These are phyloP conservation scores for Talaromyces albobiverticillius DNA, from an alignment of 2,329 filamentous ascomycete genomes.

Conservation along the genomic window DNA sequence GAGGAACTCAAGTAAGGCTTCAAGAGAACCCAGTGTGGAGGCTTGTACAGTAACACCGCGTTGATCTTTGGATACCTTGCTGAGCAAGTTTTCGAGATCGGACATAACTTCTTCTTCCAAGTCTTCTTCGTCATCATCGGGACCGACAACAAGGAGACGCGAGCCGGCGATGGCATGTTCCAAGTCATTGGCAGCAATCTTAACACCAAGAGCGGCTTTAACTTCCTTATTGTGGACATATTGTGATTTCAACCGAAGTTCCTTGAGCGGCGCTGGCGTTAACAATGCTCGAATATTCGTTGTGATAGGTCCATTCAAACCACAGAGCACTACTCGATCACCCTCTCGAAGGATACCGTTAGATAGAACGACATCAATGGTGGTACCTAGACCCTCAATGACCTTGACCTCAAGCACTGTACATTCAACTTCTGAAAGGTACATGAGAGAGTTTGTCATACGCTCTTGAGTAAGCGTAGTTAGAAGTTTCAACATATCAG, in stretches of 20 bases:
- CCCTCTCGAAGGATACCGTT: constrained; percentile 95
- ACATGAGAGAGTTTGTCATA: constrained; percentile 97
- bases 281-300: constrained; percentile 94
- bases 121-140: constrained; percentile 94
- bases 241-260: constrained; percentile 88
- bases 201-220: constrained; percentile 96
- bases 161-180: constrained; percentile 97
- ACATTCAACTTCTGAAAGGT: constrained; percentile 94
- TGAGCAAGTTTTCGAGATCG: constrained; percentile 87
- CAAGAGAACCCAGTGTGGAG: constrained; percentile 92
- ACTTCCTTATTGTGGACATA: constrained; percentile 99
- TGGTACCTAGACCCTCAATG: constrained; percentile 97
- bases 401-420: constrained; percentile 99
- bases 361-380: constrained; percentile 93
- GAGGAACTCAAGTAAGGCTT: constrained; percentile 94
- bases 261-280: constrained; percentile 88
- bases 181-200: constrained; percentile 94
- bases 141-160: constrained; percentile 86
- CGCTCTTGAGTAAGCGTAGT: constrained; percentile 90
- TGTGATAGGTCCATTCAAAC: constrained; percentile 91
- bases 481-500: constrained; percentile 96
- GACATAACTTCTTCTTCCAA: constrained; percentile 95
- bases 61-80: constrained; percentile 84
- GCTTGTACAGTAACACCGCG: constrained; percentile 96
- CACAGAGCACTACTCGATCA: constrained; percentile 90